Conservation (phyloP, 1,139 yeast genomes). For the Pichia sp. region DNA sequence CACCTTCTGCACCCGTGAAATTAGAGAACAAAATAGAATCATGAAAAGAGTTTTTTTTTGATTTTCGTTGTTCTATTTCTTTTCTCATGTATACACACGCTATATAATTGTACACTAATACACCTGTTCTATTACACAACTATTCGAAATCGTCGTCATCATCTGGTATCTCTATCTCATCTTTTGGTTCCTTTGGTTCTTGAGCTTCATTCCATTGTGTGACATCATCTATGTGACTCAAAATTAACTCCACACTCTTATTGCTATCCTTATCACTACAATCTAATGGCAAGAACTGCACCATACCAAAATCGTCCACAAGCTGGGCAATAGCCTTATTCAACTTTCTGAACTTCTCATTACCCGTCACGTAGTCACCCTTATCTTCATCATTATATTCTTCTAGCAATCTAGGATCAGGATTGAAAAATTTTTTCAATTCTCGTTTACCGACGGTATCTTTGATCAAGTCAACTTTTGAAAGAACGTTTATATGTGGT, state of each 20-base stretch:
- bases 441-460: slow-evolving; percentile 69
- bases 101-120: background rate
- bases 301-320: slow-evolving; percentile 98
- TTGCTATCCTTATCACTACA: slow-evolving; percentile 60
- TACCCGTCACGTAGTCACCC: slow-evolving; percentile 37
- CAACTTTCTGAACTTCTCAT: slow-evolving; percentile 71
- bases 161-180: slow-evolving; percentile 55
- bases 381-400: slow-evolving; percentile 34
- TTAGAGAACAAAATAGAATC: background rate
- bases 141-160: slow-evolving; percentile 27
- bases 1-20: background rate
- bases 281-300: slow-evolving; percentile 87
- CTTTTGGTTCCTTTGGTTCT: slow-evolving; percentile 94
- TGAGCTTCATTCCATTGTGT: slow-evolving; percentile 97
- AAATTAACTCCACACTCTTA: slow-evolving; percentile 73
- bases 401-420: slow-evolving; percentile 77
- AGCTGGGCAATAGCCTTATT: slow-evolving; percentile 81
- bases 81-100: background rate
- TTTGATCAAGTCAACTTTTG: slow-evolving; percentile 80
- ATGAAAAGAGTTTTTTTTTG: background rate
- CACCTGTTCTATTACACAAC: background rate
- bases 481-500: slow-evolving; percentile 87
- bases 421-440: slow-evolving; percentile 79
- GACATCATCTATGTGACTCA: slow-evolving; percentile 91
- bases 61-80: background rate